A percentile compares a stretch with the other conserved stretches of the same genome.
Evolutionary conservation across 805 yeast genomes (phyloP).

Genomic region (Wickerhamomyces tratensis): DNA sequence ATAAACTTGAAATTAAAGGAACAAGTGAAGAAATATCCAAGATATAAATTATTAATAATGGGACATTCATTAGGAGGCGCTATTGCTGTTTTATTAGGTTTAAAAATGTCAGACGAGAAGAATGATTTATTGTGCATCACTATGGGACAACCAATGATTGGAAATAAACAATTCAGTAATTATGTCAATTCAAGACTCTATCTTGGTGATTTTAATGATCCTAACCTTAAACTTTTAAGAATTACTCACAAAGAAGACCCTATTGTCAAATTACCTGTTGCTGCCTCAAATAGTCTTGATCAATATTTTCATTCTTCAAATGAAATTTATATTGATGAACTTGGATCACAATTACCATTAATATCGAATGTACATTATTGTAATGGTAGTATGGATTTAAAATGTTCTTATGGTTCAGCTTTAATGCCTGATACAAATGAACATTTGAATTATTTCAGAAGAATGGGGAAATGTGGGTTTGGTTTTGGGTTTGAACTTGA

Average conservation of each 20-base stretch:
- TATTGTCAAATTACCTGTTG: constrained; percentile 15
- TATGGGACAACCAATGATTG: constrained; percentile 20
- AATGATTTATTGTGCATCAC: constrained; percentile 5
- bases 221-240: constrained; percentile 5
- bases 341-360: constrained; percentile 7
- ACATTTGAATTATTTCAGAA: constrained; percentile 18
- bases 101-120: neutral
- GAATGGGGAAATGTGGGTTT: constrained; percentile 19
- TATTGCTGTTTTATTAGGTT: constrained; percentile 9
- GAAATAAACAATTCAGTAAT: constrained; percentile 9
- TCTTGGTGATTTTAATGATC: neutral
- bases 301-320: constrained; percentile 9
- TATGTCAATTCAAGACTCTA: constrained; percentile 6
- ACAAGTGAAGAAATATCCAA: neutral
- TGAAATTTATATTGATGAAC: constrained; percentile 17
- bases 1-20: neutral
- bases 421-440: constrained; percentile 13
- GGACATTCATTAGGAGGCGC: constrained; percentile 22
- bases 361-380: constrained; percentile 61
- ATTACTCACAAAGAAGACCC: constrained; percentile 18
- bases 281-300: constrained; percentile 10
- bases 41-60: constrained; percentile 9
- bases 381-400: constrained; percentile 59
- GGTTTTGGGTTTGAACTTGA: neutral
- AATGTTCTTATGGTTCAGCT: constrained; percentile 20